phyloP scores from a whole-genome alignment of 1,284 basidiomycete genomes.

The Ustilago curta region DNA sequence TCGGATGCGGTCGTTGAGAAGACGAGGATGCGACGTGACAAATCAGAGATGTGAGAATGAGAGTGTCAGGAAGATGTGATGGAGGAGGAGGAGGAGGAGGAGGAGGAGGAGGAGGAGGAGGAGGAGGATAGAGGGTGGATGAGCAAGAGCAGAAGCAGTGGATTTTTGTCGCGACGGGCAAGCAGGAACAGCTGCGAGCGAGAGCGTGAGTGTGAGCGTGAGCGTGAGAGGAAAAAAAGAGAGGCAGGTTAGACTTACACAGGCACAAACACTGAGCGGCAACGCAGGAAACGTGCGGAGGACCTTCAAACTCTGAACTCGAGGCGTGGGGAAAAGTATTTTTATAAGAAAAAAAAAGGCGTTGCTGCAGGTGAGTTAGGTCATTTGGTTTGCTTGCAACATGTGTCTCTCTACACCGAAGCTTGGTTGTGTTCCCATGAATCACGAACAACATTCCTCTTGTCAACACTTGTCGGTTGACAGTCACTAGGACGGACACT shows the following conservation, averaged over 20 bases:
- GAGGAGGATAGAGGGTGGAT: neutral
- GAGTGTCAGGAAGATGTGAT: neutral
- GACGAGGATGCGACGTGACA: neutral
- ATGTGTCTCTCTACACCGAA: no score
- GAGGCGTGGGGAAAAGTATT: slow-evolving; percentile 3
- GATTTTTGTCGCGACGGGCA: neutral
- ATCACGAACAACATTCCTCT: no score
- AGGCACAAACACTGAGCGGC: slow-evolving; percentile 5
- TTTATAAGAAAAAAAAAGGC: neutral
- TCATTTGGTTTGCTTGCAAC: no score
- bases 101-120: slow-evolving; percentile 3
- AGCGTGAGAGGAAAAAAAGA: slow-evolving; percentile 2
- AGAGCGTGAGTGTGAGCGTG: no score
- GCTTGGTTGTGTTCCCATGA: no score
- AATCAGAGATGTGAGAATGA: neutral
- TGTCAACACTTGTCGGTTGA: no score
- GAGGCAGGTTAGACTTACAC: no score
- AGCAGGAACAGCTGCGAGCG: slow-evolving; percentile 5
- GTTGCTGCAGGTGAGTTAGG: neutral
- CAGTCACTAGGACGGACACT: no score
- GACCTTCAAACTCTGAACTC: neutral
- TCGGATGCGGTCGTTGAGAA: neutral
- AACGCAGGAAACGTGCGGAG: no score
- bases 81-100: neutral
- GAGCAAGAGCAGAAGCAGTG: neutral